phyloP scores from a whole-genome alignment of 306 rosid genomes.

The Quercus cerris region DNA sequence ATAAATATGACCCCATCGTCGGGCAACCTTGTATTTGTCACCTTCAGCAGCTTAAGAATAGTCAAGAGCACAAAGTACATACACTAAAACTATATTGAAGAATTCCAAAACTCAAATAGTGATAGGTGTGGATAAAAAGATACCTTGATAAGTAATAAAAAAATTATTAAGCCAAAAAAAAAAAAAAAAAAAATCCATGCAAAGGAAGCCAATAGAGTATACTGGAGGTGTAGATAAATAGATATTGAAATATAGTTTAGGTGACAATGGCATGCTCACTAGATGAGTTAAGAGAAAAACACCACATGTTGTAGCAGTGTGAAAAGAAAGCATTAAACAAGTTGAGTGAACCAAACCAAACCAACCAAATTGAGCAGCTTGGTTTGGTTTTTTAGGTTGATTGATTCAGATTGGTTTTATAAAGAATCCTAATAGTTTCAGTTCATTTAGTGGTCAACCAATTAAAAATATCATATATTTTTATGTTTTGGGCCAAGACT shows the following conservation, averaged over 20 bases:
- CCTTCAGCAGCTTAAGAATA: conserved; percentile 84
- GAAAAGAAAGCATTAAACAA: neutral
- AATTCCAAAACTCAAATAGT: conserved; percentile 7
- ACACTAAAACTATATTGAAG: conserved; percentile 8
- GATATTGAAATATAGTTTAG: neutral
- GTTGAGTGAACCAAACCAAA: neutral
- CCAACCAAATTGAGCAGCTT: neutral
- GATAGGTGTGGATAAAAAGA: neutral
- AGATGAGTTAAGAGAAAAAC: neutral
- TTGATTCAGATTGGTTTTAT: neutral
- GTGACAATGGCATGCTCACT: conserved; percentile 8
- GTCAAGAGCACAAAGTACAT: conserved; percentile 60
- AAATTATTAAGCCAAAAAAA: no score
- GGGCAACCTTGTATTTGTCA: conserved; percentile 90
- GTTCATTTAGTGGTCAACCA: neutral
- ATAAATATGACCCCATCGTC: conserved; percentile 71
- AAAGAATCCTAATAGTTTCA: neutral
- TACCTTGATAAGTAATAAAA: no score
- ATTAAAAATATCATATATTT: neutral
- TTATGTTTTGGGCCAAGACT: no score
- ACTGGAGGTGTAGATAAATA: neutral
- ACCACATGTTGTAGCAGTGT: neutral
- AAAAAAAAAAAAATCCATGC: no score
- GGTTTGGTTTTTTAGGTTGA: neutral
- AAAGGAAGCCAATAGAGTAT: no score